phyloP scores from a whole-genome alignment of 176 grass and related monocot species.

The Chrysopogon serrulatus region DNA sequence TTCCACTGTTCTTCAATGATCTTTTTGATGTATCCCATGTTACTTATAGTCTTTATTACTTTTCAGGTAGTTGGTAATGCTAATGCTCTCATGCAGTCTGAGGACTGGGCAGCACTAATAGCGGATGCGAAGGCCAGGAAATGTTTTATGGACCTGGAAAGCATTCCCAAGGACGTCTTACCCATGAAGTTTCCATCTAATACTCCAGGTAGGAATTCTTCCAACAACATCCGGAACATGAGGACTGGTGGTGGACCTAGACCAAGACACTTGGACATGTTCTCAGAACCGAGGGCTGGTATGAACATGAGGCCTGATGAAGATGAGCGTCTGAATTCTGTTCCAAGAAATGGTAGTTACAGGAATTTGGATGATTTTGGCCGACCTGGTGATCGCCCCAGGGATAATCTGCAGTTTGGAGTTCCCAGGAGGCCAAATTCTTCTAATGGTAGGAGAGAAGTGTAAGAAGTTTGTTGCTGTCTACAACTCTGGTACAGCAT shows the following conservation, averaged over 20 bases:
- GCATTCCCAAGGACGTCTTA: slow-evolving; percentile 84
- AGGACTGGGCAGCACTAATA: slow-evolving; percentile 92
- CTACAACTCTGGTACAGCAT: slow-evolving; percentile 7
- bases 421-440: slow-evolving; percentile 57
- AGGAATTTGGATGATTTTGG: slow-evolving; percentile 76
- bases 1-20: neutral
- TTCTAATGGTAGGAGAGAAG: slow-evolving; percentile 70
- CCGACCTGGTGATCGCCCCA: slow-evolving; percentile 45
- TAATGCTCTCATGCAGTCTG: slow-evolving; percentile 85
- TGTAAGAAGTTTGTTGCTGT: slow-evolving; percentile 24
- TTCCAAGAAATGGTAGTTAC: slow-evolving; percentile 72
- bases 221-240: slow-evolving; percentile 59
- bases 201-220: slow-evolving; percentile 52
- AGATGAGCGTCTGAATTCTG: slow-evolving; percentile 53
- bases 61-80: slow-evolving; percentile 96
- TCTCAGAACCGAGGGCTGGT: slow-evolving; percentile 58
- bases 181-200: slow-evolving; percentile 44
- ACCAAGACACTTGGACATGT: slow-evolving; percentile 52
- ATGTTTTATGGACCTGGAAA: slow-evolving; percentile 88
- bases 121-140: slow-evolving; percentile 84
- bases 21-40: neutral
- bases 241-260: slow-evolving; percentile 64
- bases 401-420: slow-evolving; percentile 50
- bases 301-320: slow-evolving; percentile 46
- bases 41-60: slow-evolving; percentile 25